Conservation (phyloP, 2,329 filamentous ascomycete genomes). For the Trichoderma citrinoviride region DNA sequence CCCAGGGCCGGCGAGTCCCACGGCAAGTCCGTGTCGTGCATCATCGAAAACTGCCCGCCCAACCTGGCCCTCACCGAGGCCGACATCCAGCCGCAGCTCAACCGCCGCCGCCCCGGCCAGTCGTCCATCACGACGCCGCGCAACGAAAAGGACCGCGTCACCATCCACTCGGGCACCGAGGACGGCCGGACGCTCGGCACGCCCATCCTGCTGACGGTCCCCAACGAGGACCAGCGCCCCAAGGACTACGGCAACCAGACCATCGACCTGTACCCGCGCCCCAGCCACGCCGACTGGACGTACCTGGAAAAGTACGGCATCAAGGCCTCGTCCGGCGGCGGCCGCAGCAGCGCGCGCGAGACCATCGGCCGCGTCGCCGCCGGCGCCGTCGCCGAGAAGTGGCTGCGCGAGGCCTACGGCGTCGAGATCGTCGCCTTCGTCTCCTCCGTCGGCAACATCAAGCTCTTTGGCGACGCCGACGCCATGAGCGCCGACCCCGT, state of each 20-base stretch:
- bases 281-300: constrained; percentile 93
- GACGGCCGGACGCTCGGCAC: constrained; percentile 59
- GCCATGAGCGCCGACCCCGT: constrained; percentile 70
- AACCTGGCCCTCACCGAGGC: constrained; percentile 52
- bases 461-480: constrained; percentile 33
- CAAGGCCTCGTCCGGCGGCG: constrained; percentile 86
- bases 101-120: background rate
- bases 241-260: constrained; percentile 87
- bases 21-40: constrained; percentile 89
- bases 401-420: constrained; percentile 73
- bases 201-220: constrained; percentile 81
- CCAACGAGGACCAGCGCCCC: constrained; percentile 90
- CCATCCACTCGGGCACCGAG: background rate
- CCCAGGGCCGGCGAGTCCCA: constrained; percentile 64
- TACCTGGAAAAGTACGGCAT: constrained; percentile 97
- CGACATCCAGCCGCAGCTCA: background rate
- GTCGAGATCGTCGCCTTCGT: constrained; percentile 92
- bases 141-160: background rate
- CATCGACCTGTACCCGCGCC: constrained; percentile 88
- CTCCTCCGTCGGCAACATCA: constrained; percentile 69
- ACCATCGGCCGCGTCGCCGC: constrained; percentile 92
- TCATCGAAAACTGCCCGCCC: constrained; percentile 88
- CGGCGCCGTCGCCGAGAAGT: constrained; percentile 91
- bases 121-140: background rate
- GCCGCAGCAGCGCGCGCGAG: constrained; percentile 87